phyloP scores from a whole-genome alignment of 1,284 basidiomycete genomes.

The Entoloma clypeatum region DNA sequence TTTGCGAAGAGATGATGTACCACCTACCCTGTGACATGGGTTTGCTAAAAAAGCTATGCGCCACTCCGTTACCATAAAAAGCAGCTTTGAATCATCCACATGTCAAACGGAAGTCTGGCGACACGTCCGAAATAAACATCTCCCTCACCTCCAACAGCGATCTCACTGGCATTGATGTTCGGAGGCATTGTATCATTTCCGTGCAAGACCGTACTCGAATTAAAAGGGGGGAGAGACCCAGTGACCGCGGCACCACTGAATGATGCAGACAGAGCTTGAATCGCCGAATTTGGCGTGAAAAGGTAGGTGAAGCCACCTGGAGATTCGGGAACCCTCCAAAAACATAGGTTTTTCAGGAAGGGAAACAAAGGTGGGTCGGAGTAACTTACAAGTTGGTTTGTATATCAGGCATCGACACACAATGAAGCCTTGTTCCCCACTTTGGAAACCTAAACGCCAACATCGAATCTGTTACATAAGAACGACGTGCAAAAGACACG shows the following conservation, averaged over 20 bases:
- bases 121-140: too few relatives aligned
- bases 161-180: conserved; percentile 23
- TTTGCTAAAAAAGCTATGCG: conserved; percentile 30
- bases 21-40: conserved; percentile 31
- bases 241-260: conserved; percentile 30
- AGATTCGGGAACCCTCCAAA: conserved; percentile 23
- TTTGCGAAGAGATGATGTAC: neutral
- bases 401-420: conserved; percentile 31
- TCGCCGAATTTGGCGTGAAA: conserved; percentile 31
- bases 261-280: conserved; percentile 30
- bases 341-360: neutral
- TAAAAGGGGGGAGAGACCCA: conserved; percentile 20
- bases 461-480: conserved; percentile 5
- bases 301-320: conserved; percentile 30
- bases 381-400: conserved; percentile 28
- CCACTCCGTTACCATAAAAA: conserved; percentile 35
- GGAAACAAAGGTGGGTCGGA: neutral
- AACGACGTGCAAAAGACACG: neutral
- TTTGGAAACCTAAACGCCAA: conserved; percentile 30
- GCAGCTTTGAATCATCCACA: conserved; percentile 18
- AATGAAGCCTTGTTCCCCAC: conserved; percentile 41
- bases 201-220: conserved; percentile 17
- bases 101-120: neutral
- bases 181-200: conserved; percentile 24
- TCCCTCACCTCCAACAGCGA: conserved; percentile 22